A percentile compares a stretch with the other conserved stretches of the same genome.
Evolutionary conservation across 2,329 filamentous ascomycete genomes (phyloP).

Genomic region (Fusarium denticulatum): DNA sequence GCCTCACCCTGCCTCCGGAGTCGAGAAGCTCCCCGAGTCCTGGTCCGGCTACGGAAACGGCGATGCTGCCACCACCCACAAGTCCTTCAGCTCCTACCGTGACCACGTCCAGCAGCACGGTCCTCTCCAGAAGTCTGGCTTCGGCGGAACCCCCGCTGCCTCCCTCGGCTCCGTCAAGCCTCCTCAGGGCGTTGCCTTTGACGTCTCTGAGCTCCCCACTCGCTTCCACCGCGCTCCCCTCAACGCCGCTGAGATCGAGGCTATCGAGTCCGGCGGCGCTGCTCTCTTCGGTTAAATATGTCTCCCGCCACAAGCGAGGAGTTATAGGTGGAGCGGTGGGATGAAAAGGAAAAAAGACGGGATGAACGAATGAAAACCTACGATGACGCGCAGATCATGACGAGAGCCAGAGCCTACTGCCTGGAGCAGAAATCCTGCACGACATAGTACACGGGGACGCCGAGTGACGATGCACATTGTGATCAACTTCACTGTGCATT

Average conservation of each 20-base stretch:
- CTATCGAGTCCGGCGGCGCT: slow-evolving; percentile 92
- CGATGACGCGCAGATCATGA: slow-evolving; percentile 26
- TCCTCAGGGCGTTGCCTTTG: slow-evolving; percentile 81
- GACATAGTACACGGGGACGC: slow-evolving; percentile 34
- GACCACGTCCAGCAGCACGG: slow-evolving; percentile 82
- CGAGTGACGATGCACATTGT: slow-evolving; percentile 25
- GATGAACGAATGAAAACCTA: slow-evolving; percentile 36
- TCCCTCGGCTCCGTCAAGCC: slow-evolving; percentile 78
- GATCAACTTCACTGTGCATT: slow-evolving; percentile 22
- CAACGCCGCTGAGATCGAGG: slow-evolving; percentile 88
- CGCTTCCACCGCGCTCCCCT: slow-evolving; percentile 83
- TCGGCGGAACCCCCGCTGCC: slow-evolving; percentile 73
- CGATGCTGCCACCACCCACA: slow-evolving; percentile 56
- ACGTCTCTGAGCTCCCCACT: slow-evolving; percentile 85
- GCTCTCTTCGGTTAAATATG: slow-evolving; percentile 58
- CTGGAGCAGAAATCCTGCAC: slow-evolving; percentile 31
- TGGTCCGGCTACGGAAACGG: slow-evolving; percentile 53
- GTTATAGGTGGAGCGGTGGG: slow-evolving; percentile 35
- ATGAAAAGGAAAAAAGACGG: slow-evolving; percentile 17
- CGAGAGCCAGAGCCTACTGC: slow-evolving; percentile 18
- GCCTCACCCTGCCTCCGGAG: slow-evolving; percentile 77
- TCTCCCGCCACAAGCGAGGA: slow-evolving; percentile 27
- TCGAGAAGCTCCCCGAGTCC: slow-evolving; percentile 67
- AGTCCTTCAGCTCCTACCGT: slow-evolving; percentile 79
- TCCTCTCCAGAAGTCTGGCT: slow-evolving; percentile 70